Evolutionary conservation across 2,329 filamentous ascomycete genomes (phyloP).

Genomic region (Lecanoromycetidae sp.): DNA sequence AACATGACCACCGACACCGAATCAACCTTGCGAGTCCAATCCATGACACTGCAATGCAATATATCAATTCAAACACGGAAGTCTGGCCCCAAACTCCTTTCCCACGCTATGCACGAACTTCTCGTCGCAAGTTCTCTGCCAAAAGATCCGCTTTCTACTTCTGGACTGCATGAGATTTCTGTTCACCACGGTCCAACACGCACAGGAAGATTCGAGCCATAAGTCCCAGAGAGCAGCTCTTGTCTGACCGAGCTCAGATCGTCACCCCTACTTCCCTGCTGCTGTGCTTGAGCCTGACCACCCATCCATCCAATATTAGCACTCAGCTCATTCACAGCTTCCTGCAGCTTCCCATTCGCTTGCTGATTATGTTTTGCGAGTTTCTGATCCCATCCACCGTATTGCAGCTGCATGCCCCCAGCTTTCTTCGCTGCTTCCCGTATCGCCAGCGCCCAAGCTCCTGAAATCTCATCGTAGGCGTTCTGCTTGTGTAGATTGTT

Average conservation of each 20-base stretch:
- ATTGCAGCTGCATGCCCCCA: slow-evolving; percentile 78
- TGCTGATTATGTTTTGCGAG: slow-evolving; percentile 77
- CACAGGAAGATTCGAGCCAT: slow-evolving; percentile 41
- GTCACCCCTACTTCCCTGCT: slow-evolving; percentile 25
- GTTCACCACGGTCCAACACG: slow-evolving; percentile 46
- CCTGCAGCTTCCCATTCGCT: slow-evolving; percentile 67
- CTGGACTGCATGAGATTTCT: too few relatives aligned
- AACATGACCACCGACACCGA: too few relatives aligned
- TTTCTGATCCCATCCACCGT: slow-evolving; percentile 84
- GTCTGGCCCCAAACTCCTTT: not conserved
- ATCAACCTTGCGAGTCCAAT: not conserved
- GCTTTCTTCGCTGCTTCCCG: slow-evolving; percentile 82
- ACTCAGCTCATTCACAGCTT: slow-evolving; percentile 66
- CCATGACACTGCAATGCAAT: not conserved
- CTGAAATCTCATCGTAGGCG: slow-evolving; percentile 90
- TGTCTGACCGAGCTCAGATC: slow-evolving; percentile 41
- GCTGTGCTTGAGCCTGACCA: slow-evolving; percentile 23
- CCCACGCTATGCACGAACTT: not conserved
- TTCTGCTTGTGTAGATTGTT: slow-evolving; percentile 90
- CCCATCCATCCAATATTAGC: slow-evolving; percentile 69
- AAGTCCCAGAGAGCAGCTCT: slow-evolving; percentile 45
- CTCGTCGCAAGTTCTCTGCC: not conserved
- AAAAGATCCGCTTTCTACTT: too few relatives aligned
- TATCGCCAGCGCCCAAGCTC: slow-evolving; percentile 85
- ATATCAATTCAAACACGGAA: not conserved